These are phyloP conservation scores for Alternaria consortialis DNA, from an alignment of 2,329 filamentous ascomycete genomes.

Conservation along the genomic window DNA sequence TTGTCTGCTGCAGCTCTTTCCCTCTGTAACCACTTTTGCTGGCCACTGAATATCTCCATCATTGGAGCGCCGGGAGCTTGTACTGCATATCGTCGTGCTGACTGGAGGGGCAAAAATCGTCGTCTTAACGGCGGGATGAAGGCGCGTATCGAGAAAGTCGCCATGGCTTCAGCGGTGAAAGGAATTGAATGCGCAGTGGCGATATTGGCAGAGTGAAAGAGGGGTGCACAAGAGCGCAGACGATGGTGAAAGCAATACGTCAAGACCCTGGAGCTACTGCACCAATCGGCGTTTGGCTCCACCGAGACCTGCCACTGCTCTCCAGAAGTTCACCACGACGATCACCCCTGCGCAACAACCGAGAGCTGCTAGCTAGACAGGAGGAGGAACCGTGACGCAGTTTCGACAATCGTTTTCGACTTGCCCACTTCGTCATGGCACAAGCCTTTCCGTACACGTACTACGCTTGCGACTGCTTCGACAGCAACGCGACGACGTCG, in stretches of 20 bases:
- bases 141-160: conserved; percentile 44
- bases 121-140: conserved; percentile 48
- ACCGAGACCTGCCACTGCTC: conserved; percentile 10
- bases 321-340: conserved; percentile 16
- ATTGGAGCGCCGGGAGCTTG: conserved; percentile 79
- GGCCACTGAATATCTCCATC: conserved; percentile 90
- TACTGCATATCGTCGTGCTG: conserved; percentile 72
- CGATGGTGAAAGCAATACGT: conserved; percentile 14
- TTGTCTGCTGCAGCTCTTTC: conserved; percentile 79
- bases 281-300: conserved; percentile 24
- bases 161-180: conserved; percentile 31
- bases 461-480: conserved; percentile 71
- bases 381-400: background rate
- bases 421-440: conserved; percentile 54
- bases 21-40: conserved; percentile 88
- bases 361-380: background rate
- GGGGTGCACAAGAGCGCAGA: background rate
- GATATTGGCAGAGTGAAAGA: background rate
- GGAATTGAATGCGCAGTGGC: background rate
- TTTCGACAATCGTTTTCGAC: background rate
- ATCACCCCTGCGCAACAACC: conserved; percentile 3
- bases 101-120: conserved; percentile 34
- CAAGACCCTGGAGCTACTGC: conserved; percentile 12
- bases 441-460: conserved; percentile 69
- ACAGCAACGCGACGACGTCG: conserved; percentile 51